phyloP scores from a whole-genome alignment of 371 early-diverging fungal genomes.

The Polyrhizophydium stewartii region DNA sequence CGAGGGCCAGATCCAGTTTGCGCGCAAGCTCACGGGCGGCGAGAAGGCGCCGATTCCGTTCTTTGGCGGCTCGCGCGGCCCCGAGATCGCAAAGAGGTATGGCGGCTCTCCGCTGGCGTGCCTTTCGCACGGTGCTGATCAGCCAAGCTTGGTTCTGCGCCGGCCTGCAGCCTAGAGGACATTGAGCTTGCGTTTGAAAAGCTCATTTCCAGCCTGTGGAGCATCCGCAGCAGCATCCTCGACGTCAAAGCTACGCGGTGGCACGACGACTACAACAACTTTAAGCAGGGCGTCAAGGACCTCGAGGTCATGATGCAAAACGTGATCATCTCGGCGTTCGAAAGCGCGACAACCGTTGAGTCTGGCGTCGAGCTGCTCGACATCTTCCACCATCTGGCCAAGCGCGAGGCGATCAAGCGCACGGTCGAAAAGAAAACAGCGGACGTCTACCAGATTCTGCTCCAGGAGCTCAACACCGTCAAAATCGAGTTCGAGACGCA shows the following conservation, averaged over 20 bases:
- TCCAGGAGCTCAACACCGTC: slow-evolving; percentile 44
- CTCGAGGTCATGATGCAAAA: slow-evolving; percentile 59
- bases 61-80: slow-evolving; percentile 50
- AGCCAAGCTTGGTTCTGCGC: background rate
- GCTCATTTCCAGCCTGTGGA: slow-evolving; percentile 44
- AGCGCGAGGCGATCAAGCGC: slow-evolving; percentile 53
- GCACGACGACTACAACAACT: slow-evolving; percentile 58
- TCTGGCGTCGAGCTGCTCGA: slow-evolving; percentile 46
- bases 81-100: slow-evolving; percentile 49
- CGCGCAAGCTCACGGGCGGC: slow-evolving; percentile 42
- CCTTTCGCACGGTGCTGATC: too few relatives aligned
- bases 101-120: background rate
- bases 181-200: slow-evolving; percentile 51
- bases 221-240: slow-evolving; percentile 43
- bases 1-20: slow-evolving; percentile 59
- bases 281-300: slow-evolving; percentile 58
- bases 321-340: slow-evolving; percentile 50
- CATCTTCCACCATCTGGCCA: slow-evolving; percentile 51
- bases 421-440: slow-evolving; percentile 54
- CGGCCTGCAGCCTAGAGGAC: slow-evolving; percentile 40
- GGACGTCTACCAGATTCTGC: slow-evolving; percentile 40
- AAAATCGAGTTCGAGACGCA: slow-evolving; percentile 53
- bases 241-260: slow-evolving; percentile 57
- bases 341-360: slow-evolving; percentile 44
- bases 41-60: slow-evolving; percentile 50